Conservation (phyloP, 192 early-diverging fungal species). For the Gryganskiella cystojenkinii region DNA sequence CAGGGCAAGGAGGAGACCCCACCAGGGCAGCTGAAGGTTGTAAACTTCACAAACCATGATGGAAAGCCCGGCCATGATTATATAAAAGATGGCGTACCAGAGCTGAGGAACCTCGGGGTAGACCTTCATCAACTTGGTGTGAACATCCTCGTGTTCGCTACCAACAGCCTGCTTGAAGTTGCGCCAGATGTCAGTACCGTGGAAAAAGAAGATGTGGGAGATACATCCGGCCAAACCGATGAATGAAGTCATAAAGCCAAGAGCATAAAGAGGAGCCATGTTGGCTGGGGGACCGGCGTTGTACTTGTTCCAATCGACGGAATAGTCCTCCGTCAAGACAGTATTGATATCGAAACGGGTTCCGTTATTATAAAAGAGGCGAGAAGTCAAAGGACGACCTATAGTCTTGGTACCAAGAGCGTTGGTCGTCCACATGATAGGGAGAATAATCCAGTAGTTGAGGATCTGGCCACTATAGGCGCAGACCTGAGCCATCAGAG, state of each 20-base stretch:
- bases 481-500: slow-evolving; percentile 66
- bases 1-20: slow-evolving; percentile 55
- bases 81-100: slow-evolving; percentile 61
- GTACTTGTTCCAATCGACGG: slow-evolving; percentile 62
- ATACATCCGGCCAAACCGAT: slow-evolving; percentile 63
- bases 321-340: slow-evolving; percentile 12
- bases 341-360: slow-evolving; percentile 9
- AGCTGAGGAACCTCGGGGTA: slow-evolving; percentile 62
- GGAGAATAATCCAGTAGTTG: slow-evolving; percentile 75
- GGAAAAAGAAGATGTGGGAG: slow-evolving; percentile 67
- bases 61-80: slow-evolving; percentile 36
- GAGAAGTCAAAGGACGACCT: slow-evolving; percentile 21
- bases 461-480: slow-evolving; percentile 66
- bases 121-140: slow-evolving; percentile 46
- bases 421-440: slow-evolving; percentile 70
- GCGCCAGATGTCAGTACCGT: slow-evolving; percentile 67
- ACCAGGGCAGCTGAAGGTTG: slow-evolving; percentile 57
- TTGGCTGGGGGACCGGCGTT: slow-evolving; percentile 54
- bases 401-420: slow-evolving; percentile 17
- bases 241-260: slow-evolving; percentile 48
- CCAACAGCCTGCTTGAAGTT: slow-evolving; percentile 4
- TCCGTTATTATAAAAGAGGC: slow-evolving; percentile 23
- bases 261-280: slow-evolving; percentile 58
- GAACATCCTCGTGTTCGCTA: slow-evolving; percentile 35
- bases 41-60: slow-evolving; percentile 47